Base-by-base conservation (phyloP, 1,139 yeast genomes). In the Arxiozyma heterogenica region DNA sequence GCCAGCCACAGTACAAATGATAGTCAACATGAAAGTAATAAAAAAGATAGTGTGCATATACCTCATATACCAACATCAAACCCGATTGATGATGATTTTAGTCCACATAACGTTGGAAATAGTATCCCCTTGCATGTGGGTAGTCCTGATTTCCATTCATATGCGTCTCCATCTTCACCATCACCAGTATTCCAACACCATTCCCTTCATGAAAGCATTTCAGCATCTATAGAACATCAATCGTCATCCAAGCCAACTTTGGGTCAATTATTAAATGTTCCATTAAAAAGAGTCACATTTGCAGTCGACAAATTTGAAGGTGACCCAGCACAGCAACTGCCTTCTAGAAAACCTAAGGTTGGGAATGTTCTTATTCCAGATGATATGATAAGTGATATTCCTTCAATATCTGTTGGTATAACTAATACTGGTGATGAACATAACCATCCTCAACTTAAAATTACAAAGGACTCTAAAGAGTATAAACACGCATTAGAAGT, bases 301-400 rank as follows among this genome's bases (percentile, higher is more conserved):
- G 86, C 94, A 1, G 74, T 86, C 17, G 84, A 86, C 58, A 78
- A 82, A 56, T 76, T 89, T 51, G 72, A 76, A 0, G 76, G 75
- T 58, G 97, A 91, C 68, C 98, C 98, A 1, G 97, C 96, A 44
- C 98, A 91, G 65, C 97, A 90, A 68, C 86, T 91, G 57, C 98
- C 98, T 0, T 86, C 95, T 0, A 74, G 96, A 61, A 78, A 84
- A 57, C 97, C 97, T 1, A 78, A 80, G 59, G 78, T 78, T 59
- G 97, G 97, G 3, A 84, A 87, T 64, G 91, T 90, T 8, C 67
- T 85, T 43, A 81, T 89, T 15, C 89, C 91, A 0, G 88, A 84
- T 50, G 93, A 86, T 63, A 64, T 71, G 62, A 62, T 83, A 41
- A 68, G 75, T 43, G 84, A 84, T 0, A 82, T 82, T 1, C 82